Conservation (phyloP, 805 yeast species). For the Cyberlindnera xylosilytica region DNA sequence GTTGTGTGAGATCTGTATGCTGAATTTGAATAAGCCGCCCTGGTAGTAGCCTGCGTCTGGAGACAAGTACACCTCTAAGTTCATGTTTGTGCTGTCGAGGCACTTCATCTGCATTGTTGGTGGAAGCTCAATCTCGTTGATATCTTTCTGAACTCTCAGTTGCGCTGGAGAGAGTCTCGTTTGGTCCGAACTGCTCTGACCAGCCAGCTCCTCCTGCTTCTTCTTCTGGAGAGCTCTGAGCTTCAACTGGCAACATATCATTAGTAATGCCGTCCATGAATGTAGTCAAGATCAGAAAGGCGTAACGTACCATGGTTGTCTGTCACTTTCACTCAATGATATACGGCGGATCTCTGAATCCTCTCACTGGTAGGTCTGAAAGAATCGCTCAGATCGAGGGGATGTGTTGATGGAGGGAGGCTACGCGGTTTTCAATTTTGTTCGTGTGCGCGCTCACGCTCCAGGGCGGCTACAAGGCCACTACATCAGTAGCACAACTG, state of each 20-base stretch:
- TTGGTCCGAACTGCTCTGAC: slow-evolving; percentile 1
- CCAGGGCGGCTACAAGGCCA: too few relatives aligned
- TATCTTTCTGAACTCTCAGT: slow-evolving; percentile 70
- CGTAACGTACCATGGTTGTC: neutral
- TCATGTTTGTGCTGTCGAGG: slow-evolving; percentile 53
- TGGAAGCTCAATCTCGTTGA: slow-evolving; percentile 67
- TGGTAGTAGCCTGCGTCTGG: slow-evolving; percentile 76
- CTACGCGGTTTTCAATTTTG: too few relatives aligned
- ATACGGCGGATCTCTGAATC: too few relatives aligned
- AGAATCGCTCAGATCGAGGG: too few relatives aligned
- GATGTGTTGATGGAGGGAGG: too few relatives aligned
- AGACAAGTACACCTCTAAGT: slow-evolving; percentile 50
- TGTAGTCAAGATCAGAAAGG: too few relatives aligned
- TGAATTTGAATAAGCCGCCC: slow-evolving; percentile 68
- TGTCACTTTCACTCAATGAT: too few relatives aligned
- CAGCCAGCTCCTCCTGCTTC: slow-evolving; percentile 44
- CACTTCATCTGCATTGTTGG: slow-evolving; percentile 48
- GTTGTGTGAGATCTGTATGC: slow-evolving; percentile 60
- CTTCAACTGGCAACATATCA: too few relatives aligned
- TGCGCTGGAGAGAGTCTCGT: slow-evolving; percentile 56
- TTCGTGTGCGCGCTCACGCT: too few relatives aligned
- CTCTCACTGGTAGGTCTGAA: too few relatives aligned
- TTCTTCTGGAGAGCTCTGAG: slow-evolving; percentile 57
- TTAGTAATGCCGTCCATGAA: too few relatives aligned
- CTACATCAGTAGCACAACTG: too few relatives aligned